Base-by-base conservation (phyloP, 176 grass and related monocot species). In the Ensete glaucum region DNA sequence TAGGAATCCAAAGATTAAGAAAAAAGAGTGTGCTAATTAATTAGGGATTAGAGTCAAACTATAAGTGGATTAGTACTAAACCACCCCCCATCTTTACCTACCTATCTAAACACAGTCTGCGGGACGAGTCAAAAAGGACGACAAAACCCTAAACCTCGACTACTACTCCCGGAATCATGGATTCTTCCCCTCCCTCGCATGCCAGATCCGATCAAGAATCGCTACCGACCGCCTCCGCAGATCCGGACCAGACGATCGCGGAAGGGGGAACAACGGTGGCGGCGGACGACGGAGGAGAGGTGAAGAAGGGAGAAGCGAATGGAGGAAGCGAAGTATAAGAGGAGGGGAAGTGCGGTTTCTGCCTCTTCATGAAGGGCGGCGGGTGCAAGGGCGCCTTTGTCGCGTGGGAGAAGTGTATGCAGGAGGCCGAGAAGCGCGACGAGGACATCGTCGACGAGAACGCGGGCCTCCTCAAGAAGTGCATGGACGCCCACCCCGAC, bases 321-420 rank as follows among this genome's bases (percentile, higher is more conserved):
- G n/a, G n/a, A n/a, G n/a, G 53, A 26, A 34, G 73, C 29, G 64
- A 50, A 85, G 83, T 17, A 23, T 76, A 52, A 1, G 84, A 76
- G 76, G 90, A 89, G 66, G 86, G 62, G 9, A 90, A 99, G 86
- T 99, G 95, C 73, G 82, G 81, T 54, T 99, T 99, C 80, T 99
- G 95, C 86, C 22, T 99, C 53, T 99, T 79, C 82, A 99, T 99
- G 95, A 99, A 99, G 77, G 86, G 65, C 19, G 95, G 95, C 14
- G 95, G 86, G 0, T 94, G 90, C 90, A 82, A 80, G 81, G 95
- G 94, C 2, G 65, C 50, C 26, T 93, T 94, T 76, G 77, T 84
- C 60, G 82, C 86, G 50, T 93, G 95, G 90, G 85, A 91, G 88
- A 73, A 94, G 50, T 99, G 90, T 75, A 83, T 94, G 55, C 68